Conservation (phyloP, 768 basidiomycete species). For the Rhodotorula babjevae region DNA sequence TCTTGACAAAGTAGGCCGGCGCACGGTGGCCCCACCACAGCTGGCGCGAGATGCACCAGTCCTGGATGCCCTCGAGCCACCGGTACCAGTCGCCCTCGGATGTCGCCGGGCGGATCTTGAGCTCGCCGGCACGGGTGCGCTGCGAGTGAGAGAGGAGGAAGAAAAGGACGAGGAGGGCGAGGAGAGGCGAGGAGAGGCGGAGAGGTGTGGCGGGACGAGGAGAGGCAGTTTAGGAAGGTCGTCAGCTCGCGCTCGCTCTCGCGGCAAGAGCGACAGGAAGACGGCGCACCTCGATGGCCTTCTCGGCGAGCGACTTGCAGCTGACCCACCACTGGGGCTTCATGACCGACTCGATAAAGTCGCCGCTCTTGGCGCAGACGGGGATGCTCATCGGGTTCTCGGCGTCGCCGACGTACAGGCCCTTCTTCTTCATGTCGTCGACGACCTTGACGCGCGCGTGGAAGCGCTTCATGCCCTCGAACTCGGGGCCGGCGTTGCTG, state of each 20-base stretch:
- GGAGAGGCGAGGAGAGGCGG: background rate
- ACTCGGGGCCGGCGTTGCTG: conserved; percentile 65
- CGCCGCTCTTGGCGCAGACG: conserved; percentile 91
- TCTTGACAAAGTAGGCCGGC: conserved; percentile 84
- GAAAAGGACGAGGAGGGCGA: background rate
- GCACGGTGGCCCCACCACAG: conserved; percentile 99
- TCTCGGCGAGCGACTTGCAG: conserved; percentile 83
- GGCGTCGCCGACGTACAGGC: conserved; percentile 81
- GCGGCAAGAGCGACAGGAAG: too few species aligned
- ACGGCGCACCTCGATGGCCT: conserved; percentile 67
- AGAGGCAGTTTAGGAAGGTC: too few species aligned
- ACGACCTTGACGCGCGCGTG: conserved; percentile 80
- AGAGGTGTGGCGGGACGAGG: too few species aligned
- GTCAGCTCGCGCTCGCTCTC: too few species aligned
- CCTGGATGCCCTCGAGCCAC: conserved; percentile 91
- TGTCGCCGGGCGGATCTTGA: conserved; percentile 71
- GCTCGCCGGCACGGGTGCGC: conserved; percentile 84
- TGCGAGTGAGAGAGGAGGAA: conserved; percentile 44
- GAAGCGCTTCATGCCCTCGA: conserved; percentile 93
- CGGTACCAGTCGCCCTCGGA: conserved; percentile 93
- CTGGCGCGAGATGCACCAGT: conserved; percentile 99
- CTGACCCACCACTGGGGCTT: conserved; percentile 99
- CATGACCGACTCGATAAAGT: conserved; percentile 86
- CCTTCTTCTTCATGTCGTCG: conserved; percentile 73
- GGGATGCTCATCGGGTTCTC: conserved; percentile 98